Evolutionary conservation across 257 asterid genomes (phyloP).

Genomic region (Petrea volubilis): DNA sequence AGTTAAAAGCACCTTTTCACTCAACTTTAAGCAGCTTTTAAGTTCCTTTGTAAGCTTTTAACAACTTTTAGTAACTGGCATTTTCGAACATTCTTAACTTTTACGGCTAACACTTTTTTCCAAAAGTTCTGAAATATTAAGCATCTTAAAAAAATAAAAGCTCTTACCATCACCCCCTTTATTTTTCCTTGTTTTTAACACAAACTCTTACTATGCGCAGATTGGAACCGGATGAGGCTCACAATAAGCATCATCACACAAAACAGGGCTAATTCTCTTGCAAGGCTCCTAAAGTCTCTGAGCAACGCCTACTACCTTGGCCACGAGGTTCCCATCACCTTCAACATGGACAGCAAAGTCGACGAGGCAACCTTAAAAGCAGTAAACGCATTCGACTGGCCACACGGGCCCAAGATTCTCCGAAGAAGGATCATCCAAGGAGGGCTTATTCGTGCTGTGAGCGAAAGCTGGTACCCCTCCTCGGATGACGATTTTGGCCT

Average conservation of each 20-base stretch:
- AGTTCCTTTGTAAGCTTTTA: too few relatives aligned
- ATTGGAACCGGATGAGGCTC: slow-evolving; percentile 84
- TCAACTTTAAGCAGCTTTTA: too few relatives aligned
- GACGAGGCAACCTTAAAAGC: slow-evolving; percentile 72
- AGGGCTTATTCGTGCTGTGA: slow-evolving; percentile 87
- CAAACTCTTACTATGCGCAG: slow-evolving; percentile 38
- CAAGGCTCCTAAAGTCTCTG: slow-evolving; percentile 79
- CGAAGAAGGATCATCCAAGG: slow-evolving; percentile 93
- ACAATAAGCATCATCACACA: slow-evolving; percentile 85
- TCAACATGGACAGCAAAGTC: slow-evolving; percentile 92
- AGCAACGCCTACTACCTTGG: slow-evolving; percentile 74
- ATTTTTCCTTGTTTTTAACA: slow-evolving; percentile 6
- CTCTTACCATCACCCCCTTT: too few relatives aligned
- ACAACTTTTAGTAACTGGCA: too few relatives aligned
- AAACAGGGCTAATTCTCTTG: slow-evolving; percentile 62
- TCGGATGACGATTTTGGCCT: slow-evolving; percentile 88
- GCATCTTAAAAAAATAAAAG: too few relatives aligned
- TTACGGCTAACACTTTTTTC: too few relatives aligned
- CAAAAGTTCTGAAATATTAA: too few relatives aligned
- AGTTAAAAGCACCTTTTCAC: too few relatives aligned
- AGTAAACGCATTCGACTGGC: slow-evolving; percentile 74
- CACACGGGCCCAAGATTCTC: slow-evolving; percentile 75
- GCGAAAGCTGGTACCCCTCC: slow-evolving; percentile 95
- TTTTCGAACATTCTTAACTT: too few relatives aligned
- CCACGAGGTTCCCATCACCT: slow-evolving; percentile 70